Percentiles rank a stretch among this genome's conserved stretches.
These are phyloP conservation scores for Ophiostoma pallidulum DNA, from an alignment of 2,329 filamentous ascomycete species.

Conservation along the genomic window DNA sequence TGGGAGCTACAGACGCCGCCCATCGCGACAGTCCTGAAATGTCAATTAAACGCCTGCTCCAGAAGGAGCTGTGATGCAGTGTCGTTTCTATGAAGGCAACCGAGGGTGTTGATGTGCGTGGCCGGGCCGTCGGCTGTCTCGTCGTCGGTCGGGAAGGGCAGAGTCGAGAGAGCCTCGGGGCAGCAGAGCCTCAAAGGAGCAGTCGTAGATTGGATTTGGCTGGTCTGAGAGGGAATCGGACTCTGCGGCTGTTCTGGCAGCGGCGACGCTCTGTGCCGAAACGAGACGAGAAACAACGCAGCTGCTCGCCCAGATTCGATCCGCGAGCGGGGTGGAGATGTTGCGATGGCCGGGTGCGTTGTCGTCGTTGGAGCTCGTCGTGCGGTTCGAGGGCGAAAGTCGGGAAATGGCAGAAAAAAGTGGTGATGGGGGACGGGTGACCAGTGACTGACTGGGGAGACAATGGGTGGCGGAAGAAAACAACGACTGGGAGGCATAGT, in stretches of 20 bases:
- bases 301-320: not conserved
- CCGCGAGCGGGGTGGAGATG: not conserved
- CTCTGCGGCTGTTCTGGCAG: no score
- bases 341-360: not conserved
- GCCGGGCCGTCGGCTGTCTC: no score
- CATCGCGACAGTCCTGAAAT: slow-evolving; percentile 35
- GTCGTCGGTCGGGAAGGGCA: no score
- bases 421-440: not conserved
- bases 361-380: not conserved
- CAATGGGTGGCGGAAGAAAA: no score
- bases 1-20: slow-evolving; percentile 52
- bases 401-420: not conserved
- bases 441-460: no score
- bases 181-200: no score
- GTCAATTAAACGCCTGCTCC: not conserved
- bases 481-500: no score
- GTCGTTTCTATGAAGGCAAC: no score
- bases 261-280: not conserved
- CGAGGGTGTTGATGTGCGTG: no score
- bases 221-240: no score
- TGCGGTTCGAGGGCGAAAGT: not conserved
- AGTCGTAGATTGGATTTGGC: no score
- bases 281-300: not conserved
- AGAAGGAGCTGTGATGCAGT: not conserved
- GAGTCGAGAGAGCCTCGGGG: no score